Evolutionary conservation across 345 rosid genomes (phyloP).

Genomic region (Syzygium grande): DNA sequence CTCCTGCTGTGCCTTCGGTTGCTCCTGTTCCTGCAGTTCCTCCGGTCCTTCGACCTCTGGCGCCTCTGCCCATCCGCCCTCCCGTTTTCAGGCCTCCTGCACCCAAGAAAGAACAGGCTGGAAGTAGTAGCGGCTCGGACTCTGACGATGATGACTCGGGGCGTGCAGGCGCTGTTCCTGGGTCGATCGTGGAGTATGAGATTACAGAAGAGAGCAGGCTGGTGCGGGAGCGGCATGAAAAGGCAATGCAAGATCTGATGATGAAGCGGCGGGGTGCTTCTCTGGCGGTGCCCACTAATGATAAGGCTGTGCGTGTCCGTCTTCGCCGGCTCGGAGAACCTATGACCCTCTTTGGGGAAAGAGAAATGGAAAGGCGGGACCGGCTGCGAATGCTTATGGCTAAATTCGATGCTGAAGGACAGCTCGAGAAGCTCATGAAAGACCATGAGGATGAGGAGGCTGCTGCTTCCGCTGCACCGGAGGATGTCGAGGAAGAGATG

Average conservation of each 20-base stretch:
- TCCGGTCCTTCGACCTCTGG: slow-evolving; percentile 41
- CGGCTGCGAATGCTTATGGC: slow-evolving; percentile 83
- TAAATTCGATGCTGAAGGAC: slow-evolving; percentile 70
- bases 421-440: slow-evolving; percentile 69
- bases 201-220: slow-evolving; percentile 63
- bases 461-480: slow-evolving; percentile 30
- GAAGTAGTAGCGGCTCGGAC: slow-evolving; percentile 52
- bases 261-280: slow-evolving; percentile 89
- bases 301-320: slow-evolving; percentile 72
- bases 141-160: slow-evolving; percentile 41
- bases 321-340: slow-evolving; percentile 89
- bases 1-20: slow-evolving; percentile 39
- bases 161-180: slow-evolving; percentile 9
- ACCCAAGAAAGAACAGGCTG: slow-evolving; percentile 52
- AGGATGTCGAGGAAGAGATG: slow-evolving; percentile 55
- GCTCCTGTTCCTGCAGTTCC: slow-evolving; percentile 49
- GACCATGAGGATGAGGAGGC: slow-evolving; percentile 87
- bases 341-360: slow-evolving; percentile 86
- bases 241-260: slow-evolving; percentile 68
- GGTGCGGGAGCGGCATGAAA: slow-evolving; percentile 78
- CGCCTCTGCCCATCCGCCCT: slow-evolving; percentile 38
- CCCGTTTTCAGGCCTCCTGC: slow-evolving; percentile 43
- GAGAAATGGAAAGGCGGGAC: slow-evolving; percentile 95
- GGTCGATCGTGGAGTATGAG: slow-evolving; percentile 26
- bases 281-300: slow-evolving; percentile 93